Percentiles rank a stretch among this genome's conserved stretches.
Conservation (phyloP, 192 early-diverging fungal genomes). For the Diversispora eburnea region DNA sequence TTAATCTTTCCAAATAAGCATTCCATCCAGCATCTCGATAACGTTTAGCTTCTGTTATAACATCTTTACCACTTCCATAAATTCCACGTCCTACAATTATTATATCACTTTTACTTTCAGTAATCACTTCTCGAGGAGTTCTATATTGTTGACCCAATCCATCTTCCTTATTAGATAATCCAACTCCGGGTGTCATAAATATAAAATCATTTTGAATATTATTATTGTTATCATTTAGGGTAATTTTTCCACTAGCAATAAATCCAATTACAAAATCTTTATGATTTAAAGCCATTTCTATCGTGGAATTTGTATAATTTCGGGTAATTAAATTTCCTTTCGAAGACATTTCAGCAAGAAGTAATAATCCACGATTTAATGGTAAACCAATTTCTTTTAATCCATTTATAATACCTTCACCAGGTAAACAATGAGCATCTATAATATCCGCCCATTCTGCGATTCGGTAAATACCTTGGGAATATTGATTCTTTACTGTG, state of each 20-base stretch:
- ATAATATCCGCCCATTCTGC: constrained; percentile 95
- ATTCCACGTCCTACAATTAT: constrained; percentile 99
- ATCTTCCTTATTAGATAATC: constrained; percentile 78
- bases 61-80: constrained; percentile 79
- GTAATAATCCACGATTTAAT: constrained; percentile 70
- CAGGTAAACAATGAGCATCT: constrained; percentile 92
- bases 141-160: constrained; percentile 94
- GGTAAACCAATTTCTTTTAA: constrained; percentile 85
- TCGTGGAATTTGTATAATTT: constrained; percentile 78
- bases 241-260: constrained; percentile 52
- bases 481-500: constrained; percentile 95
- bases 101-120: constrained; percentile 83
- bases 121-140: constrained; percentile 83
- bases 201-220: constrained; percentile 79
- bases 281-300: constrained; percentile 81
- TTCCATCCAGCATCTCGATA: constrained; percentile 96
- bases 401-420: constrained; percentile 94
- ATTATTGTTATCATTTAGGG: constrained; percentile 2
- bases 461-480: constrained; percentile 85
- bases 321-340: constrained; percentile 81
- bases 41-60: constrained; percentile 67
- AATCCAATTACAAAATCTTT: constrained; percentile 94
- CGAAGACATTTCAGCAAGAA: constrained; percentile 98
- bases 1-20: constrained; percentile 70
- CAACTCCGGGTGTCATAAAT: constrained; percentile 94